phyloP scores from a whole-genome alignment of 768 basidiomycete species.

The Mycena vitilis region DNA sequence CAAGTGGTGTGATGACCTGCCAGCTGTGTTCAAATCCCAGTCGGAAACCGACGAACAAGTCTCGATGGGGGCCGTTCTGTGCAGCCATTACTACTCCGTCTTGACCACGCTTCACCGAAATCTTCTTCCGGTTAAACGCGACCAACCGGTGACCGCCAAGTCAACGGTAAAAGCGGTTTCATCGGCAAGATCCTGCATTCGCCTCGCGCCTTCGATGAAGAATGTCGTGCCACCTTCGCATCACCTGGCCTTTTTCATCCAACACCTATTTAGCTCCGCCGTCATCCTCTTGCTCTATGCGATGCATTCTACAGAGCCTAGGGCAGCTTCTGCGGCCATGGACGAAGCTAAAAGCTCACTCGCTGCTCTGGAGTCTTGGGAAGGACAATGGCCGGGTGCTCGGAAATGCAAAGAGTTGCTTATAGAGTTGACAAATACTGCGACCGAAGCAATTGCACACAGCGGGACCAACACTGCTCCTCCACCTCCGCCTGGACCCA shows the following conservation, averaged over 20 bases:
- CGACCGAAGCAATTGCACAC: slow-evolving; percentile 72
- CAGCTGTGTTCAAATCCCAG: slow-evolving; percentile 78
- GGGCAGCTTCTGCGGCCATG: slow-evolving; percentile 78
- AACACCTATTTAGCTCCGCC: slow-evolving; percentile 89
- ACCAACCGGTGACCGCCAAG: slow-evolving; percentile 71
- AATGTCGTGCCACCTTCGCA: slow-evolving; percentile 88
- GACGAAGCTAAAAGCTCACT: slow-evolving; percentile 84
- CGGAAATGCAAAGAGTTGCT: slow-evolving; percentile 88
- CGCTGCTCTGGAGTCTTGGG: slow-evolving; percentile 80
- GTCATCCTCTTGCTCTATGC: slow-evolving; percentile 88
- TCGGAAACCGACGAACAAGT: slow-evolving; percentile 83
- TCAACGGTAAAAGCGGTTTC: slow-evolving; percentile 86
- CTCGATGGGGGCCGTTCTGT: slow-evolving; percentile 86
- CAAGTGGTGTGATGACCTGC: slow-evolving; percentile 87
- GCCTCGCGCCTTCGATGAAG: slow-evolving; percentile 86
- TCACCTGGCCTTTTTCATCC: slow-evolving; percentile 90
- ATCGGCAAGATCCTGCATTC: slow-evolving; percentile 87
- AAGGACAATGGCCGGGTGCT: slow-evolving; percentile 89
- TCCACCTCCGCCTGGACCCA: slow-evolving; percentile 38
- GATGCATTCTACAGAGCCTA: slow-evolving; percentile 81
- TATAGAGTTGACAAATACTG: slow-evolving; percentile 74
- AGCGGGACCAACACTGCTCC: slow-evolving; percentile 40
- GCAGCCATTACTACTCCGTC: slow-evolving; percentile 91
- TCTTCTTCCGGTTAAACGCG: slow-evolving; percentile 82
- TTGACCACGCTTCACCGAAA: slow-evolving; percentile 90